Base-by-base conservation (phyloP, 2,329 filamentous ascomycete genomes). In the Emericellopsis atlantica region DNA sequence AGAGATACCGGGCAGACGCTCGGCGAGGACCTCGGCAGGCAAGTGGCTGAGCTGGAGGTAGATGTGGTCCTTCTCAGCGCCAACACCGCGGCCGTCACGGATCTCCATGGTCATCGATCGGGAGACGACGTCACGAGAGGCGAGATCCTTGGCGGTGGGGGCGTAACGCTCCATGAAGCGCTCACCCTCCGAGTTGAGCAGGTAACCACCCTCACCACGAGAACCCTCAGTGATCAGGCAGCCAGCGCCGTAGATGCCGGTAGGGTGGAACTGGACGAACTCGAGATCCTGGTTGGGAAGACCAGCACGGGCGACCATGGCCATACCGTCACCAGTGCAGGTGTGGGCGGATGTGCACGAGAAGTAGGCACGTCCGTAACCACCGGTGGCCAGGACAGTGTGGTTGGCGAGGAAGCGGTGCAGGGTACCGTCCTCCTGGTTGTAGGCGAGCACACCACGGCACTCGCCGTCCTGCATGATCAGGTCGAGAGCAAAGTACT, bases 141-240 rank as follows among this genome's bases (percentile, higher is more conserved):
- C 90, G 59, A 98, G 76, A 79, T 98, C 90, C 79, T 95, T 96
- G 54, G 90, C 90, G 39, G 90, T 96, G 44, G 90, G 90, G 35
- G 90, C 90, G 60, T 98, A 98, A 58, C 90, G 81, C 70, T 96
- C 90, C 90, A 98, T 98, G 70, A 98, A 98, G 56, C 90, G 84
- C 71, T 96, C 92, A 70, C 90, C 90, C 74, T 96, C 85, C 6
- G 85, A 88, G 78, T 98, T 98, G 51, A 96, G 77, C 40, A 98
- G 79, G 64, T 95, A 96, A 57, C 90, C 90, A 74, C 90, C 90
- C 74, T 96, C 92, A 71, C 92, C 92, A 74, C 92, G 87, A 53
- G 90, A 87, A 54, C 90, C 90, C 69, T 98, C 90, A 11, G 92
- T 96, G 59, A 98, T 98, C 74, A 98, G 71, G 67, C 90, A 94